phyloP scores from a whole-genome alignment of 2,329 filamentous ascomycete species.

The Sclerotinia subarctica region DNA sequence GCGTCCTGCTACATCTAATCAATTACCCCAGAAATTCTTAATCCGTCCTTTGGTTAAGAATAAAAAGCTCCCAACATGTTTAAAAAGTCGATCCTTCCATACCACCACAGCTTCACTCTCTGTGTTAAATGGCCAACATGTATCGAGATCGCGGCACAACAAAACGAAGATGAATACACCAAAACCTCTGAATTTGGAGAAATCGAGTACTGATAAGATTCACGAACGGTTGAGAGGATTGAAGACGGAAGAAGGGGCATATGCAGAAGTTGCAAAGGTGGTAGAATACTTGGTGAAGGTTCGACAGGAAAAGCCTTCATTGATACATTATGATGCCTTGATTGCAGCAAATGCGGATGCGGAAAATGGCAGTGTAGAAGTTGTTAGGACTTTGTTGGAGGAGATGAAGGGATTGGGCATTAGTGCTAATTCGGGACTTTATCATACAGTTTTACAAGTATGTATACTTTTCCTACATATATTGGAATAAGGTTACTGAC shows the following conservation, averaged over 20 bases:
- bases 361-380: slow-evolving; percentile 61
- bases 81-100: slow-evolving; percentile 8
- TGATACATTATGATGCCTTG: slow-evolving; percentile 68
- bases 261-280: slow-evolving; percentile 43
- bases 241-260: slow-evolving; percentile 41
- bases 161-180: background rate
- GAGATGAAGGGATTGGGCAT: slow-evolving; percentile 67
- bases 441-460: slow-evolving; percentile 69
- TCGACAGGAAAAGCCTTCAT: slow-evolving; percentile 53
- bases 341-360: slow-evolving; percentile 68
- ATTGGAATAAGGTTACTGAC: slow-evolving; percentile 5
- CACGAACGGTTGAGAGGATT: slow-evolving; percentile 49
- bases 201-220: slow-evolving; percentile 36
- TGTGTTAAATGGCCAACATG: background rate
- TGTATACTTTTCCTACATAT: slow-evolving; percentile 24
- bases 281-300: slow-evolving; percentile 57
- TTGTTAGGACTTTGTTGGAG: slow-evolving; percentile 60
- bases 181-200: background rate
- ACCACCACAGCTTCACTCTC: background rate
- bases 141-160: background rate
- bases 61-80: slow-evolving; percentile 8
- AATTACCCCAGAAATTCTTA: slow-evolving; percentile 10
- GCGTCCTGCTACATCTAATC: background rate
- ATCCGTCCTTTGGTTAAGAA: slow-evolving; percentile 1
- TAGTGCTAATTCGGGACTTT: slow-evolving; percentile 61